Evolutionary conservation across 2,329 filamentous ascomycete species (phyloP), one percentile per base, ranked within the genome.

Genomic region (Ophiostoma australiae): DNA sequence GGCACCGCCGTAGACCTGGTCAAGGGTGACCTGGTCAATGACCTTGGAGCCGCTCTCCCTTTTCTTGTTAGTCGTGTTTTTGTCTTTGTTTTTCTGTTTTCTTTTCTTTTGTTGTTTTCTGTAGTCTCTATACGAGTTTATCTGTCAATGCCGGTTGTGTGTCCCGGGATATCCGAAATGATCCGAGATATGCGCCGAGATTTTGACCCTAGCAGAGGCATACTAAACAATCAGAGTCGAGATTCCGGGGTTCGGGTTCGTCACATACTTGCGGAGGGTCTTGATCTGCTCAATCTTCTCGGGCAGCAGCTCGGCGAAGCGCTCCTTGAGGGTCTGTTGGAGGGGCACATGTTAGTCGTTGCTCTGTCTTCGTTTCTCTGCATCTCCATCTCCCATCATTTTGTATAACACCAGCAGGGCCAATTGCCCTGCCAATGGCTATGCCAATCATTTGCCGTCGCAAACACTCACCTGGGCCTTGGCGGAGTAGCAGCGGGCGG

Each of bases 261-360:
- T 67, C 65, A 83, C 90, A 81, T 86, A 97, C 93, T 97, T 97
- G 83, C 93, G 89, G 79, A 99, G 90, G 83, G 93, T 90, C 92
- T 99, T 99, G 87, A 99, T 93, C 89, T 98, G 92, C 85, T 99
- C 95, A 80, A 97, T 91, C 89, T 98, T 96, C 82, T 90, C 93
- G 78, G 95, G 95, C 74, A 99, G 87, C 80, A 94, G 91, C 82
- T 95, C 94, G 81, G 94, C 94, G 82, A 99, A 98, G 80, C 93
- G 94, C 82, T 99, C 95, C 87, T 99, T 99, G 81, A 99, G 85
- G 77, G 93, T 93, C 95, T 99, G 74, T 58, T 37, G 67, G 41
- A 74, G 77, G 70, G 77, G 76, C 23, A 48, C 20, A 67, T 67
- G 65, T 67, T 23, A 67, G 65, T 44, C 63, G 10, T 20, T 39